Conservation (phyloP, 768 basidiomycete genomes). For the Tremella fuciformis region DNA sequence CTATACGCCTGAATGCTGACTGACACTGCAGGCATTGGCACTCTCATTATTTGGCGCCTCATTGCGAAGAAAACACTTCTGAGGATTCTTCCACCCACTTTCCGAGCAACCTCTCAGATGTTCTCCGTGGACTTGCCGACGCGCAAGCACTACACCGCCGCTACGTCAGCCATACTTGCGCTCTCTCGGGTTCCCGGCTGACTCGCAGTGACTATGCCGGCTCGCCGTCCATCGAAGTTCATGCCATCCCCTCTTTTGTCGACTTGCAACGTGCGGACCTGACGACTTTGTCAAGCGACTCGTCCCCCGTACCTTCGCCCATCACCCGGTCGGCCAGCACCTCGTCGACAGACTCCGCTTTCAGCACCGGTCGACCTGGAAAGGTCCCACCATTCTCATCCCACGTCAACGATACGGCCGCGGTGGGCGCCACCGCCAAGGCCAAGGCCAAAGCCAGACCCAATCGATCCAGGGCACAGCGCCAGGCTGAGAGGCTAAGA, state of each 20-base stretch:
- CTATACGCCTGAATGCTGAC: background rate
- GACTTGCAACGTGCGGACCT: constrained; percentile 59
- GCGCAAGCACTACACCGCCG: constrained; percentile 83
- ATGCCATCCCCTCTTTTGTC: constrained; percentile 79
- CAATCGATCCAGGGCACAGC: constrained; percentile 5
- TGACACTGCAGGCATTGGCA: constrained; percentile 63
- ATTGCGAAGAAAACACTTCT: constrained; percentile 75
- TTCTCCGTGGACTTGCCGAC: constrained; percentile 72
- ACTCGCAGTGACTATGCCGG: constrained; percentile 60
- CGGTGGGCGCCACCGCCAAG: background rate
- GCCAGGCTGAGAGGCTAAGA: constrained; percentile 13
- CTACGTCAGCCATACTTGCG: constrained; percentile 59
- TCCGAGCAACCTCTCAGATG: constrained; percentile 61
- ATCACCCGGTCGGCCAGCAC: background rate
- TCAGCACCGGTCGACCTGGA: background rate
- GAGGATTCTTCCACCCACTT: constrained; percentile 73
- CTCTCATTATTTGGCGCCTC: constrained; percentile 84
- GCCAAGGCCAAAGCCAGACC: background rate
- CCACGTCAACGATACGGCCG: no score
- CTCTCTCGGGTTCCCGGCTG: constrained; percentile 3
- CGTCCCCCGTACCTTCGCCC: no score
- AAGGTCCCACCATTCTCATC: no score
- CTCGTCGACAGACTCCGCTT: background rate
- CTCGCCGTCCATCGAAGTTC: constrained; percentile 61
- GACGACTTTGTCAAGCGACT: no score